Conservation (phyloP, 2,329 filamentous ascomycete species). For the Clonostachys chloroleuca region DNA sequence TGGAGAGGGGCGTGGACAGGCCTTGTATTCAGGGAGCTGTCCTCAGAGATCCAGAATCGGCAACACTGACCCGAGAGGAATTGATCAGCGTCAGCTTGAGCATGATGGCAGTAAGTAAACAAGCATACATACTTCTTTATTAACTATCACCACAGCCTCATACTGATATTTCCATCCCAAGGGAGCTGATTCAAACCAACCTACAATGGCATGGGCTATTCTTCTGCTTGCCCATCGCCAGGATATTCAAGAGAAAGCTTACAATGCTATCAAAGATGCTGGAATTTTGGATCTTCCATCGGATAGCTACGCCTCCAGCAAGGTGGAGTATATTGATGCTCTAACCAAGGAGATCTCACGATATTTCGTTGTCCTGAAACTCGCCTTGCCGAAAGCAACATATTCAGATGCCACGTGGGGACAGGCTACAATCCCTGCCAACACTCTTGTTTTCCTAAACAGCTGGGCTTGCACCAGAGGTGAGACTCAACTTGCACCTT, state of each 20-base stretch:
- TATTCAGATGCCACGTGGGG: slow-evolving; percentile 14
- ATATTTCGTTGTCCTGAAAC: slow-evolving; percentile 61
- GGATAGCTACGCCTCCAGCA: slow-evolving; percentile 31
- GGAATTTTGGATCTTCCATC: slow-evolving; percentile 5
- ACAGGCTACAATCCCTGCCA: slow-evolving; percentile 41
- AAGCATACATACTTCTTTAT: not conserved
- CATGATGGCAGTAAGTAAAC: slow-evolving; percentile 32
- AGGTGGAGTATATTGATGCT: slow-evolving; percentile 60
- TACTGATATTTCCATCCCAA: not conserved
- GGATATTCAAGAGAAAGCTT: slow-evolving; percentile 17
- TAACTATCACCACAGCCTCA: not conserved
- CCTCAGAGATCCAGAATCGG: slow-evolving; percentile 62
- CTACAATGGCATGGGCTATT: slow-evolving; percentile 17
- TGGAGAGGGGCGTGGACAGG: slow-evolving; percentile 51
- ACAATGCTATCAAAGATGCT: slow-evolving; percentile 7
- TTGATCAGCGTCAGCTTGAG: slow-evolving; percentile 63
- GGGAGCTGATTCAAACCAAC: slow-evolving; percentile 19
- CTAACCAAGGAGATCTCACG: slow-evolving; percentile 60
- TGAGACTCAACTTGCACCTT: not conserved
- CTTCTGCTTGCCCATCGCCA: slow-evolving; percentile 16
- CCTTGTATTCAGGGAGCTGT: slow-evolving; percentile 66
- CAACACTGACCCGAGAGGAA: slow-evolving; percentile 57
- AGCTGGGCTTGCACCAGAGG: slow-evolving; percentile 19
- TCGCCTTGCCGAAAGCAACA: slow-evolving; percentile 54
- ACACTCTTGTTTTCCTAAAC: slow-evolving; percentile 32